Percentiles rank a stretch among this genome's conserved stretches.
Evolutionary conservation across 108 stramenopile genomes (phyloP).

Genomic region (Conticribra guillardii): DNA sequence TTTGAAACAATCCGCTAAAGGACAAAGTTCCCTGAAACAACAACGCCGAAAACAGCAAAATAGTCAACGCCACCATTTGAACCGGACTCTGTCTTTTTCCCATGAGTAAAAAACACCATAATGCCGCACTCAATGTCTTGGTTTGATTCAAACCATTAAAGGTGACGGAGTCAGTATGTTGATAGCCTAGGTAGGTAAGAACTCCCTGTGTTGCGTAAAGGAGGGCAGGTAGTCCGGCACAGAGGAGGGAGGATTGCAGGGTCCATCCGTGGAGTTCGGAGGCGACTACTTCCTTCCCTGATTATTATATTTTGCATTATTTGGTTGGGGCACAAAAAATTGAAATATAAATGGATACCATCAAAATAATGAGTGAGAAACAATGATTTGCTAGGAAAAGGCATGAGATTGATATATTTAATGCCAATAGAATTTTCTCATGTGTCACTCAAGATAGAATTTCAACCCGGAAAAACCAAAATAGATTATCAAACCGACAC

Average conservation of each 20-base stretch:
- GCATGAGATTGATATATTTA: too few relatives aligned
- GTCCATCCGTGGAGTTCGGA: constrained; percentile 58
- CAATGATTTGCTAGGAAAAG: too few relatives aligned
- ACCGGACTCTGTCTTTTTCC: constrained; percentile 72
- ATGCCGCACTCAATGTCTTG: constrained; percentile 78
- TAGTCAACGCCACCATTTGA: constrained; percentile 78
- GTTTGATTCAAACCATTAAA: constrained; percentile 90
- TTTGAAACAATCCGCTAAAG: constrained; percentile 35
- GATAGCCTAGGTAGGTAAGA: constrained; percentile 75
- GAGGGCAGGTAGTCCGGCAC: constrained; percentile 84
- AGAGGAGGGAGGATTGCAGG: constrained; percentile 50
- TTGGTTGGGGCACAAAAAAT: too few relatives aligned
- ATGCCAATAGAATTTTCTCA: too few relatives aligned
- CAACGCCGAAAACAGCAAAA: constrained; percentile 76
- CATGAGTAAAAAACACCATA: constrained; percentile 90
- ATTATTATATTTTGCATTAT: too few relatives aligned
- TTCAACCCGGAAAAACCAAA: too few relatives aligned
- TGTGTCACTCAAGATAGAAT: too few relatives aligned
- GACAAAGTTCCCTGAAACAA: constrained; percentile 65
- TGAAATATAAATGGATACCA: too few relatives aligned
- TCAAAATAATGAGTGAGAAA: too few relatives aligned
- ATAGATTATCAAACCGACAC: too few relatives aligned
- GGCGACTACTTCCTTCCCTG: constrained; percentile 44
- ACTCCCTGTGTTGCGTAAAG: constrained; percentile 88
- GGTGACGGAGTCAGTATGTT: constrained; percentile 83